Evolutionary conservation across 2,329 filamentous ascomycete species (phyloP).

Genomic region (Aspergillus aculeatinus): DNA sequence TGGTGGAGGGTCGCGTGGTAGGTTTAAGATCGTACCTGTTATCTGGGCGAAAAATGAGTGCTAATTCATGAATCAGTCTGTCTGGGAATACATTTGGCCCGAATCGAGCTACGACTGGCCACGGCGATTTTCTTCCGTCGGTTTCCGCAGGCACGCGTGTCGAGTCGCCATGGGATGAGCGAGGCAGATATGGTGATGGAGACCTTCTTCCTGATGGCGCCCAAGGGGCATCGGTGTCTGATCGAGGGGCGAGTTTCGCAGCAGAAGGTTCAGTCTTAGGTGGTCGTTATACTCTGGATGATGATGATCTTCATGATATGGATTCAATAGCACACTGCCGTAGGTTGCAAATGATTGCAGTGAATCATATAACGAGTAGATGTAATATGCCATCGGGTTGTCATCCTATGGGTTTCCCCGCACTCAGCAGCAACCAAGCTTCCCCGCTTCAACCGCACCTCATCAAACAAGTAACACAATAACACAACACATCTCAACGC

Average conservation of each 20-base stretch:
- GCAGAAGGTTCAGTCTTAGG: background rate
- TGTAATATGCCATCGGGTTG: no score
- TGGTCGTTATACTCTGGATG: no score
- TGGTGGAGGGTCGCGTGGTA: slow-evolving; percentile 62
- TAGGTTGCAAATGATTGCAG: no score
- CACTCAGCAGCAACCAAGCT: background rate
- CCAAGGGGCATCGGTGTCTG: slow-evolving; percentile 44
- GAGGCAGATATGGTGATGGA: slow-evolving; percentile 46
- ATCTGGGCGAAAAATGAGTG: background rate
- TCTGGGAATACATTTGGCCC: slow-evolving; percentile 66
- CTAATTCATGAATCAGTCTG: slow-evolving; percentile 47
- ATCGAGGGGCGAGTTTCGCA: slow-evolving; percentile 22
- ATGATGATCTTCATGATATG: no score
- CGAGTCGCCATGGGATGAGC: slow-evolving; percentile 24
- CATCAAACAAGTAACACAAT: background rate
- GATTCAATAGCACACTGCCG: no score
- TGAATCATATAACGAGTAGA: no score
- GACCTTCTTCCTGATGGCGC: slow-evolving; percentile 47
- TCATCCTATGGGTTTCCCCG: background rate
- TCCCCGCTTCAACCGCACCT: background rate
- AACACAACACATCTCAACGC: background rate
- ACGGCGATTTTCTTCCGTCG: slow-evolving; percentile 53
- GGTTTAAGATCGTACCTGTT: slow-evolving; percentile 4
- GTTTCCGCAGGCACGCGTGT: slow-evolving; percentile 25
- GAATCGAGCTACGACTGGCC: slow-evolving; percentile 56